Evolutionary conservation across 495 filamentous ascomycete species (phyloP), one percentile per base, ranked within the genome.

Genomic region (Hypoxylon fuscum): DNA sequence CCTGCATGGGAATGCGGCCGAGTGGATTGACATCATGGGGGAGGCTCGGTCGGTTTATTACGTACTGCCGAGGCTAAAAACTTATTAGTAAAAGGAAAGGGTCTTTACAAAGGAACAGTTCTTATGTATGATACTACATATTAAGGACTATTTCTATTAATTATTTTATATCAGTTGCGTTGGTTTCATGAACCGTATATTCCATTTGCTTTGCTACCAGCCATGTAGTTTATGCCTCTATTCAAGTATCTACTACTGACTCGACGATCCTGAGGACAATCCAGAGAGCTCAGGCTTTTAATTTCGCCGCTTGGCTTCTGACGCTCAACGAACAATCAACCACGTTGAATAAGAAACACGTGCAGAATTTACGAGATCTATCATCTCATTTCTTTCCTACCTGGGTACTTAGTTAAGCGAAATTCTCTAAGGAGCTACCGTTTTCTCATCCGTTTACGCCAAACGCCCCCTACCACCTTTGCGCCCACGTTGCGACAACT

Each of bases 31-130:
- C 62, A 66, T 66, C 62, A 66, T 66, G 51, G 22, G 45, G 41
- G 51, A 37, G 23, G 23, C 47, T 40, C n/a, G 38, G n/a, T 49
- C 51, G 40, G 29, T 49, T 42, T 43, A 8, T 27, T 8, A 17
- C 38, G 17, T 35, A 25, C 56, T 61, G 57, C 63, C 57, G 63
- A 66, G 63, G 63, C 63, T 61, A 66, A 52, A 29, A 64, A 42
- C 54, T 64, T 49, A 55, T 45, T 60, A 55, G 37, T 60, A 60
- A 22, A 27, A 43, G 15, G 50, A 40, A 7, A n/a, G 3, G n/a
- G n/a, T n/a, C n/a, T 37, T 14, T 37, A 37, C 34, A 56, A 59
- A 29, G 27, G 22, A 48, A 34, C 43, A 21, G 46, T 15, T 43
- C 14, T 50, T 52, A 47, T 49, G 62, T 67, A 62, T 34, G 49